Percentiles rank a stretch among this genome's conserved stretches.
phyloP scores from a whole-genome alignment of 306 rosid genomes.

The Begonia fuchsioides region DNA sequence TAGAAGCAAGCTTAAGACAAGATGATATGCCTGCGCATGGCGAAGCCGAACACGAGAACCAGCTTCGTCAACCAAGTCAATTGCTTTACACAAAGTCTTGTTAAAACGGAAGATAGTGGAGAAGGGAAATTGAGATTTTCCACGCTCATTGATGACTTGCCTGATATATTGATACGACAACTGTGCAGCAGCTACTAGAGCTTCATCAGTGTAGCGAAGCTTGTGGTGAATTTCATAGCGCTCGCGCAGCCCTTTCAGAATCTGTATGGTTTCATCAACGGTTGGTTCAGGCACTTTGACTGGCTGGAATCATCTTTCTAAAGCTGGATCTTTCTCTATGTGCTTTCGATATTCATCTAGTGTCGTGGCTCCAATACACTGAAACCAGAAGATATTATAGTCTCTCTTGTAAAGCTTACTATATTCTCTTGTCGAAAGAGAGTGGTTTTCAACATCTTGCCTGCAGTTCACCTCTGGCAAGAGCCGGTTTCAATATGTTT shows the following conservation, averaged over 20 bases:
- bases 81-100: slow-evolving; percentile 37
- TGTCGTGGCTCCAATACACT: slow-evolving; percentile 94
- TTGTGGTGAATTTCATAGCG: slow-evolving; percentile 93
- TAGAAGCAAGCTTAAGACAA: slow-evolving; percentile 57
- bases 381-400: slow-evolving; percentile 5
- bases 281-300: slow-evolving; percentile 80
- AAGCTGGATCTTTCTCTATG: slow-evolving; percentile 78
- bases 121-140: neutral
- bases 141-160: slow-evolving; percentile 12
- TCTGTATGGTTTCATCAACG: slow-evolving; percentile 70
- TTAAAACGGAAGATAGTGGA: neutral
- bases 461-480: slow-evolving; percentile 89
- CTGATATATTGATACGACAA: slow-evolving; percentile 84
- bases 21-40: slow-evolving; percentile 48
- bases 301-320: slow-evolving; percentile 85
- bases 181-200: slow-evolving; percentile 76
- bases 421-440: too few species aligned
- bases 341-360: slow-evolving; percentile 65
- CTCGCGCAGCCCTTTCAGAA: slow-evolving; percentile 74
- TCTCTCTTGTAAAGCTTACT: too few species aligned
- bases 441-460: slow-evolving; percentile 8
- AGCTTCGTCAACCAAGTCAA: slow-evolving; percentile 93
- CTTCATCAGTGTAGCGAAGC: slow-evolving; percentile 82
- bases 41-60: slow-evolving; percentile 66
- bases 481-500: slow-evolving; percentile 70